Percentiles rank a stretch among this genome's conserved stretches.
phyloP scores from a whole-genome alignment of 768 basidiomycete species.

The Panaeolus cyanescens region DNA sequence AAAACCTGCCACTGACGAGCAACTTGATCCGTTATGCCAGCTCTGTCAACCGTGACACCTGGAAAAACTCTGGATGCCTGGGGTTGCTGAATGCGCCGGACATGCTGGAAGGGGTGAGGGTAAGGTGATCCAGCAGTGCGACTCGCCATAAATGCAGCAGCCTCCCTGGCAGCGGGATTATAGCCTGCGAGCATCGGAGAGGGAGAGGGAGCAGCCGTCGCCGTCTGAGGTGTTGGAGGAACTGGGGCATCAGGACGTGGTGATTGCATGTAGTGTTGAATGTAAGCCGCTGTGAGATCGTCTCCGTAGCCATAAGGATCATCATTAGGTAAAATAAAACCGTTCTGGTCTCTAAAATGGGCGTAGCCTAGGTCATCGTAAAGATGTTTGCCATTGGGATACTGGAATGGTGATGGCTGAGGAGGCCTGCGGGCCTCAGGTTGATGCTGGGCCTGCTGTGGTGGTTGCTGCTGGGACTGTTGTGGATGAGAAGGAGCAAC shows the following conservation, averaged over 20 bases:
- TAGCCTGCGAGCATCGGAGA: conserved; percentile 59
- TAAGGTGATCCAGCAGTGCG: conserved; percentile 72
- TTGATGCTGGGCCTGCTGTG: conserved; percentile 23
- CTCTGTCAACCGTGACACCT: conserved; percentile 35
- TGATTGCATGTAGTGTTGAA: conserved; percentile 59
- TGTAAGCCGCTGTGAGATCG: conserved; percentile 59
- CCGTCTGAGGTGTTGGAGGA: conserved; percentile 78
- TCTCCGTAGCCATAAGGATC: conserved; percentile 66
- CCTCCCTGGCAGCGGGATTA: conserved; percentile 1
- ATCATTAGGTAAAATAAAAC: conserved; percentile 41
- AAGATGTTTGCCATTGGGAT: conserved; percentile 12
- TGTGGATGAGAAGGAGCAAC: conserved; percentile 13
- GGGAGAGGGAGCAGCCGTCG: conserved; percentile 73
- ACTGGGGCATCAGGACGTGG: conserved; percentile 75
- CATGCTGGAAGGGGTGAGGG: conserved; percentile 76
- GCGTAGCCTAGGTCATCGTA: conserved; percentile 16
- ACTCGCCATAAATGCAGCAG: conserved; percentile 31
- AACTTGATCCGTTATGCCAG: conserved; percentile 67
- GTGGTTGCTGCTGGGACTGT: conserved; percentile 14
- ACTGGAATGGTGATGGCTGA: conserved; percentile 22
- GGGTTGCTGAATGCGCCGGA: conserved; percentile 53
- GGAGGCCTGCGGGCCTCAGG: conserved; percentile 16
- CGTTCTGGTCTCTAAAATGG: conserved; percentile 23
- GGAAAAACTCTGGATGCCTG: conserved; percentile 28
- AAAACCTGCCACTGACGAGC: conserved; percentile 78